Percentiles rank a stretch among this genome's conserved stretches.
Evolutionary conservation across 352 stramenopile genomes (phyloP).

Genomic region (Globisporangium spiculum): DNA sequence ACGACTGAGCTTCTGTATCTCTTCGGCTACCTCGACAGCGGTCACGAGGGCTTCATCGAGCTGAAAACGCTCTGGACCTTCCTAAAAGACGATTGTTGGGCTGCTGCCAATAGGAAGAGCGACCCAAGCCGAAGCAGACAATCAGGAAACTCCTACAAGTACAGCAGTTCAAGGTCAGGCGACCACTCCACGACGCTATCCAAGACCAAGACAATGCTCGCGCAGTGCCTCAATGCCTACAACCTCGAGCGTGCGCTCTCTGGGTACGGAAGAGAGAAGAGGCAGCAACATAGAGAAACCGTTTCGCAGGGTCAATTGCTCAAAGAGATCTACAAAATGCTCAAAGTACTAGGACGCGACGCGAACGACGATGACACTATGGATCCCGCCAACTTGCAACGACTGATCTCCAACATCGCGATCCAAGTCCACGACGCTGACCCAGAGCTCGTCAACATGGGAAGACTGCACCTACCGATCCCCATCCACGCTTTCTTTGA

Average conservation of each 20-base stretch:
- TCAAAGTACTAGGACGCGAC: background rate
- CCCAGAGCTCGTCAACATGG: background rate
- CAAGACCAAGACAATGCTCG: slow-evolving; percentile 16
- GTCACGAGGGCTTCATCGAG: slow-evolving; percentile 22
- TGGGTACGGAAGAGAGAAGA: background rate
- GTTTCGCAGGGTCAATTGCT: slow-evolving; percentile 18
- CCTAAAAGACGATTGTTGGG: slow-evolving; percentile 27
- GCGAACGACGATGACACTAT: background rate
- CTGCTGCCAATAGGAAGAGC: background rate
- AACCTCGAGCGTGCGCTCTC: slow-evolving; percentile 26
- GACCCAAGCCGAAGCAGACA: no score
- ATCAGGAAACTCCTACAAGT: no score
- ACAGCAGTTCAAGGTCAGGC: background rate
- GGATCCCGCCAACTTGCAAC: slow-evolving; percentile 7
- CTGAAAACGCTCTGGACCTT: slow-evolving; percentile 29
- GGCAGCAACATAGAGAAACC: background rate
- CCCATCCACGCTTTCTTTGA: slow-evolving; percentile 42
- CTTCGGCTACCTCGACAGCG: slow-evolving; percentile 25
- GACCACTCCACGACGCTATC: background rate
- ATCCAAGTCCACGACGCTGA: slow-evolving; percentile 4
- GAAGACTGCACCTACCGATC: slow-evolving; percentile 17
- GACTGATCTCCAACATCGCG: slow-evolving; percentile 3
- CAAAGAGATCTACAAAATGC: slow-evolving; percentile 12
- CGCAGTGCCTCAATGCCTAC: slow-evolving; percentile 23
- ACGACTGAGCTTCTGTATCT: slow-evolving; percentile 38